Evolutionary conservation across 2,329 filamentous ascomycete genomes (phyloP).

Genomic region (Knufia fluminis): DNA sequence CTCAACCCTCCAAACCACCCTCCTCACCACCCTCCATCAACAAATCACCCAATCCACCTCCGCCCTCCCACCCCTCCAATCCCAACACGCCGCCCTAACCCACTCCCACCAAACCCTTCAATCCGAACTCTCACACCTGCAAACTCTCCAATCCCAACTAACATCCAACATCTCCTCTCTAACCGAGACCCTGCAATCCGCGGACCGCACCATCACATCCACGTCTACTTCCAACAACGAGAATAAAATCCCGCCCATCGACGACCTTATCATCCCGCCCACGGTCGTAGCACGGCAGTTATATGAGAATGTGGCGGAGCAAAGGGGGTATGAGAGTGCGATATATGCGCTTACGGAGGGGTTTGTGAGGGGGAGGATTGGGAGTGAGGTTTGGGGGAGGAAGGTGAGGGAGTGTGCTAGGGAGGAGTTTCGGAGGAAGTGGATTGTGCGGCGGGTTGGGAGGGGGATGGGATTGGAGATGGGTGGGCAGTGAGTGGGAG

Average conservation of each 20-base stretch:
- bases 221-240: slow-evolving; percentile 45
- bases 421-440: slow-evolving; percentile 40
- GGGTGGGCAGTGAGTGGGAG: no score
- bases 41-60: slow-evolving; percentile 63
- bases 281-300: slow-evolving; percentile 89
- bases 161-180: slow-evolving; percentile 70
- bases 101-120: slow-evolving; percentile 61
- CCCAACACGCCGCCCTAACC: slow-evolving; percentile 70
- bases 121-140: slow-evolving; percentile 61
- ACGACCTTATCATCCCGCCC: slow-evolving; percentile 85
- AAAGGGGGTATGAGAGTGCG: slow-evolving; percentile 74
- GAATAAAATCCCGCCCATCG: slow-evolving; percentile 59
- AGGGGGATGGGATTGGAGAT: slow-evolving; percentile 2
- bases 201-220: slow-evolving; percentile 64
- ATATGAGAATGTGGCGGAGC: slow-evolving; percentile 81
- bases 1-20: slow-evolving; percentile 60
- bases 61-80: slow-evolving; percentile 64
- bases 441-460: slow-evolving; percentile 27
- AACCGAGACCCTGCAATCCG: slow-evolving; percentile 65
- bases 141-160: slow-evolving; percentile 60
- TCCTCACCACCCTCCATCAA: slow-evolving; percentile 60
- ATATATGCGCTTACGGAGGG: slow-evolving; percentile 55
- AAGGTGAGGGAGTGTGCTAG: slow-evolving; percentile 38
- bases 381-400: slow-evolving; percentile 38
- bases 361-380: slow-evolving; percentile 37